These are phyloP conservation scores for Miscanthus sacchariflorus DNA, from an alignment of 202 grass and related monocot genomes.

Conservation along the genomic window DNA sequence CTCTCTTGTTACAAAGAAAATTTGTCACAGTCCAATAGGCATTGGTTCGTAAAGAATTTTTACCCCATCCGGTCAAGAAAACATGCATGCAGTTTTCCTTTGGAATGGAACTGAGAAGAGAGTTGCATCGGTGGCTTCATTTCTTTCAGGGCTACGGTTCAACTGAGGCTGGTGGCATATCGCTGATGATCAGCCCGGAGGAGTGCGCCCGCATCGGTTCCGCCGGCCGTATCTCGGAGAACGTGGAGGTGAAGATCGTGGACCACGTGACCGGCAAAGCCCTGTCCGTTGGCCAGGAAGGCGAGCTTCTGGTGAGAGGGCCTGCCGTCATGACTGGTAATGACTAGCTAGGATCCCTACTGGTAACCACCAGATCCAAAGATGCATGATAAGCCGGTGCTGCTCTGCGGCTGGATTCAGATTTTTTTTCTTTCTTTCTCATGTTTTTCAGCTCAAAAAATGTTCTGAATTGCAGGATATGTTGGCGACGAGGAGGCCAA, in stretches of 20 bases:
- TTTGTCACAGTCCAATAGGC: not conserved
- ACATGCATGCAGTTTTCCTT: not conserved
- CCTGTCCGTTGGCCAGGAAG: constrained; percentile 53
- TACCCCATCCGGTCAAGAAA: too few relatives aligned
- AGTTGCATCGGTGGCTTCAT: not conserved
- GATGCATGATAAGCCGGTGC: not conserved
- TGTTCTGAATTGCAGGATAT: constrained; percentile 54
- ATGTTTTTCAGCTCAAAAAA: not conserved
- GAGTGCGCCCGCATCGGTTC: constrained; percentile 64
- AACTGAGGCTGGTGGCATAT: constrained; percentile 66
- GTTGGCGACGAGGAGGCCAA: constrained; percentile 70
- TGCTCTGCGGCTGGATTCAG: not conserved
- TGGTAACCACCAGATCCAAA: not conserved
- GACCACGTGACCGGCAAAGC: constrained; percentile 47
- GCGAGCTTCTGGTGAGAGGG: constrained; percentile 67
- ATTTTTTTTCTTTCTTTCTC: not conserved
- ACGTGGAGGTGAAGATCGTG: constrained; percentile 66
- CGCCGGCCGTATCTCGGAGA: constrained; percentile 48
- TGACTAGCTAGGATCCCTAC: not conserved
- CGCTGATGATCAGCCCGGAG: constrained; percentile 55
- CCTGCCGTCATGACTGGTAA: constrained; percentile 78
- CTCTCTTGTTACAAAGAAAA: not conserved
- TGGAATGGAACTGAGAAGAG: not conserved
- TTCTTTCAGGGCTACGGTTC: constrained; percentile 67
- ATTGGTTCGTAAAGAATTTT: too few relatives aligned